A percentile compares a stretch with the other conserved stretches of the same genome.
phyloP scores from a whole-genome alignment of 106 monocot species.

The Dioscorea alata region DNA sequence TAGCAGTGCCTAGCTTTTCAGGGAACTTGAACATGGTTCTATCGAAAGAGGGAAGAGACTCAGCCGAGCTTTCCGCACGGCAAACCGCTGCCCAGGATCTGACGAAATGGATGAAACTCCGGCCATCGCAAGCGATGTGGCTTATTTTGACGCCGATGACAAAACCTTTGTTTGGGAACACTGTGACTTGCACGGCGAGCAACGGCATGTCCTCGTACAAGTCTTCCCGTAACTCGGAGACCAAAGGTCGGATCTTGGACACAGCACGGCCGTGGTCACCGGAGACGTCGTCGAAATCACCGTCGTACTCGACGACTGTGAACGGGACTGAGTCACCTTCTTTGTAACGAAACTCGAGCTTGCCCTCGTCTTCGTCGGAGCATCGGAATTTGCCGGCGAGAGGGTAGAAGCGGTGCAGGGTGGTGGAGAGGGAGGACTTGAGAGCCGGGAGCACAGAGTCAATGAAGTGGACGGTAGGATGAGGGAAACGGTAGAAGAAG shows the following conservation, averaged over 20 bases:
- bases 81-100: too few species aligned
- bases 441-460: conserved; percentile 22
- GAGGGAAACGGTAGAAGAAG: conserved; percentile 40
- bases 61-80: too few species aligned
- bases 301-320: conserved; percentile 16
- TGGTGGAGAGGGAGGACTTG: conserved; percentile 43
- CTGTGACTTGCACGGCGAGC: too few species aligned
- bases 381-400: conserved; percentile 19
- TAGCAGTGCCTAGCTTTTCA: too few species aligned
- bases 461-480: conserved; percentile 20
- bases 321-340: conserved; percentile 25
- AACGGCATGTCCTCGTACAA: too few species aligned
- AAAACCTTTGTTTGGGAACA: too few species aligned
- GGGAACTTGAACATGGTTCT: too few species aligned
- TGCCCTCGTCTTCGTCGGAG: conserved; percentile 1
- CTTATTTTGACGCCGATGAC: too few species aligned
- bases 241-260: conserved; percentile 7
- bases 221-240: conserved; percentile 9
- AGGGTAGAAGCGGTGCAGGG: conserved; percentile 41
- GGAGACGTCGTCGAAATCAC: conserved; percentile 19
- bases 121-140: too few species aligned
- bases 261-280: conserved; percentile 9
- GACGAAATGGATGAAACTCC: too few species aligned
- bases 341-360: conserved; percentile 27
- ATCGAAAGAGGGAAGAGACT: too few species aligned